Evolutionary conservation across 768 basidiomycete species (phyloP), one percentile per base, ranked within the genome.

Genomic region (Albatrellus ellisii): DNA sequence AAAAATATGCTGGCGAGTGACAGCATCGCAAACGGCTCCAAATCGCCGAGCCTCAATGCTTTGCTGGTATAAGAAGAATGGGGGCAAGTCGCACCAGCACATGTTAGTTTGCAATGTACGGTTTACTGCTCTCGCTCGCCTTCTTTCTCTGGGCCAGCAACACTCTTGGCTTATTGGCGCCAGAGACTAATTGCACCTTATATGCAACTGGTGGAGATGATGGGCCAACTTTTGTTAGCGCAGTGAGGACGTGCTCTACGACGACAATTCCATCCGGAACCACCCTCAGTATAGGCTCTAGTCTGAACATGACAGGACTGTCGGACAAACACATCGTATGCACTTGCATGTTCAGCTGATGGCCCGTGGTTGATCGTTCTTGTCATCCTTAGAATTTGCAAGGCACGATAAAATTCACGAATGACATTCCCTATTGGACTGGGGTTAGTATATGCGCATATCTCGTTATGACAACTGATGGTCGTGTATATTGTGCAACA

Each of bases 261-360:
- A 64, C 72, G 4, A 50, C 56, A 2, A 62, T 77, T 36, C 72
- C 73, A 0, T 52, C 56, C 5, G 53, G 55, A 4, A 69, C 67
- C 6, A 74, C 71, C 5, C 58, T 77, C 37, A 71, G 66, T 24
- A 72, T 77, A 42, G 61, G 56, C 14, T 69, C 69, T 4, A 60
- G 65, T 22, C 44, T 77, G 52, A 67, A 75, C 47, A 75, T 71
- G 68, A 77, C 73, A 1, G 67, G 67, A 0, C 54, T 72, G 3
- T 41, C 51, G 1, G 59, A 75, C 55, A 73, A 62, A 51, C 67
- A 67, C 33, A 68, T 77, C 44, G 72, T 73, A 41, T 22, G 65
- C 48, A 6, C 22, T 24, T 21, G n/a, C 17, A 21, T 17, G 26
- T 34, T 32, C 6, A 8, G 2, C 11, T n/a, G 18, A 36, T 17